A percentile compares a stretch with the other conserved stretches of the same genome.
phyloP scores from a whole-genome alignment of 1,284 basidiomycete species.

The Leccinum fallax region DNA sequence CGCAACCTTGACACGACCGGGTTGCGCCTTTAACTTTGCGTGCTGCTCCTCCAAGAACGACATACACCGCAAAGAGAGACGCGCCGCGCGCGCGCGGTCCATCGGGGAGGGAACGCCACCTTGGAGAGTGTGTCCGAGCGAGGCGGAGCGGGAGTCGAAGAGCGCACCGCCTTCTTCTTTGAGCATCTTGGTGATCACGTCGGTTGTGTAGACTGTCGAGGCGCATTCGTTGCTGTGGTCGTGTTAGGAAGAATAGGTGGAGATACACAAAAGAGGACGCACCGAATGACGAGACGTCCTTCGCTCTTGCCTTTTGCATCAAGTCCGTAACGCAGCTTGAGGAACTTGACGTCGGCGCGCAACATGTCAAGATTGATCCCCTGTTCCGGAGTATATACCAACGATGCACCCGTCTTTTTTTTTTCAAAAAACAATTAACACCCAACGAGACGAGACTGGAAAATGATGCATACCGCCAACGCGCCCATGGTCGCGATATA shows the following conservation, averaged over 20 bases:
- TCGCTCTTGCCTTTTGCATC: conserved; percentile 91
- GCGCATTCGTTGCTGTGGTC: conserved; percentile 80
- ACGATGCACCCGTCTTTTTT: conserved; percentile 79
- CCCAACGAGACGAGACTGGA: not conserved
- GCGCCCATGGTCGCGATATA: conserved; percentile 96
- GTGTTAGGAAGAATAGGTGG: not conserved
- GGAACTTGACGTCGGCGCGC: conserved; percentile 85
- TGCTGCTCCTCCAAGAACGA: conserved; percentile 89
- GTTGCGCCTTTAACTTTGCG: conserved; percentile 47
- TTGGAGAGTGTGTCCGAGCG: conserved; percentile 95
- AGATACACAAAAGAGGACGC: conserved; percentile 24
- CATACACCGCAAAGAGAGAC: conserved; percentile 92
- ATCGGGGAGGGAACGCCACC: conserved; percentile 93
- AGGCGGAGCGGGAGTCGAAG: conserved; percentile 95
- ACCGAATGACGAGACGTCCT: conserved; percentile 92
- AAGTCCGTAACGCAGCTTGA: conserved; percentile 84
- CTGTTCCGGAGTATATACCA: conserved; percentile 93
- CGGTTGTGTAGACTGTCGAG: conserved; percentile 89
- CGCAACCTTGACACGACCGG: conserved; percentile 52
- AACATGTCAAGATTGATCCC: conserved; percentile 86
- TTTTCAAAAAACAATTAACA: conserved; percentile 2
- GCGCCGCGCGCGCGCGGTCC: conserved; percentile 90
- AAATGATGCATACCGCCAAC: conserved; percentile 70
- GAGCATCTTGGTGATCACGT: conserved; percentile 92
- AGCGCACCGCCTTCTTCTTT: conserved; percentile 89